Evolutionary conservation across 2,329 filamentous ascomycete species (phyloP), one percentile per base, ranked within the genome.

Genomic region (Cadophora gregata): DNA sequence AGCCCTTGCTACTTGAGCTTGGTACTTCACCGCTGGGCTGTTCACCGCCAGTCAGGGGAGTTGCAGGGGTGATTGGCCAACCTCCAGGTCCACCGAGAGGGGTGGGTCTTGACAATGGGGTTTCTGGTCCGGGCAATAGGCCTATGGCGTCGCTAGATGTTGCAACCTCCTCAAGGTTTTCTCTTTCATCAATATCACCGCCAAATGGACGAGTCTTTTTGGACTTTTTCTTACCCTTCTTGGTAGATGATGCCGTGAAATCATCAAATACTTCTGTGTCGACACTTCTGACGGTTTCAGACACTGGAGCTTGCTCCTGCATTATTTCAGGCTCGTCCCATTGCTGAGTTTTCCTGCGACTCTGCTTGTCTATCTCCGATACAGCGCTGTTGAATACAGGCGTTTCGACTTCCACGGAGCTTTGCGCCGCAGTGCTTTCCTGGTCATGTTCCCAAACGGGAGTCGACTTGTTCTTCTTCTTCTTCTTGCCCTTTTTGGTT

Each of bases 401-500:
- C 12, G 24, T 38, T 48, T 64, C 62, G 16, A 14, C 24, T 31
- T 58, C 53, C 27, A 50, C 1, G 12, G 38, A 21, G n/a, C 14
- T 50, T 24, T 38, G 31, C n/a, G 50, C 7, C 9, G 38, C 8
- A 27, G 27, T 12, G 27, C 29, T 12, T 21, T 51, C 64, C 50
- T 62, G 24, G 62, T 50, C 51, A 19, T 29, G 59, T 24, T 60
- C 63, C 45, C 55, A 64, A 27, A 10, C 10, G 14, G 62, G 36
- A n/a, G 55, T 3, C 27, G 59, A 51, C 29, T 55, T 64, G 21
- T 65, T 66, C 50, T 60, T 63, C 51, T 70, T 70, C 51, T 70
- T 70, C 61, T 70, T 73, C 66, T 71, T 75, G 62, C 70, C 67
- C 42, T 73, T 75, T 60, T 77, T 77, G 29, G 74, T 45, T 42